Base-by-base conservation (phyloP, 2,329 filamentous ascomycete species). In the Paecilomyces dactylethromorphus region DNA sequence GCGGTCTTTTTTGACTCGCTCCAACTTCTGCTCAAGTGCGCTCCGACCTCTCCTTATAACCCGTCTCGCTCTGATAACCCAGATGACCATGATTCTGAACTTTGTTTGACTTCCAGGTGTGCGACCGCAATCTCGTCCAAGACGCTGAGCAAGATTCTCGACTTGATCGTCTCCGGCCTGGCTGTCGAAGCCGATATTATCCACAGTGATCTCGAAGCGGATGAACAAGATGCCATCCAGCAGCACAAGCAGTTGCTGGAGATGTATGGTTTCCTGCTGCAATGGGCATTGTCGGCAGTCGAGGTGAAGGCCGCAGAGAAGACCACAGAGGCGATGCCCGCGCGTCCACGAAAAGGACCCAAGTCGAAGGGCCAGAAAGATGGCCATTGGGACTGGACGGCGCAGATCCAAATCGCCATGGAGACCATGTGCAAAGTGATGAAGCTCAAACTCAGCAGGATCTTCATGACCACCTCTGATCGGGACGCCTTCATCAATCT, bases 351-450 rank as follows among this genome's bases (percentile, higher is more conserved):
- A 92, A 89, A 70, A 85, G 84, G 58, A 79, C 88, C 61, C 96
- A 93, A 75, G 78, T 85, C n/a, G 86, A 88, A 60, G 74, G 83
- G 71, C n/a, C 71, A 76, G 65, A 92, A 90, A 70, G 90, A 95
- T 63, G 87, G 85, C 55, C 83, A 77, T 57, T 97, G 93, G 92
- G 94, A 99, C 75, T 93, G 92, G 60, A 88, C 91, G 2, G 79
- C 85, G 1, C 94, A 99, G 74, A 81, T 99, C 26, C 91, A 97
- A 74, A 86, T 85, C 11, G 92, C 93, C 1, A 84, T 99, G 62
- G 92, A 97, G 68, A 87, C 88, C 31, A 97, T 99, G 91, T 93
- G 91, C 79, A 97, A 96, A 74, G 92, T 96, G 54, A 82, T 99
- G 75, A 95, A 92, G 75, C 79, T 97, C 70, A 97, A 96, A 78